Evolutionary conservation across 2,329 filamentous ascomycete genomes (phyloP).

Genomic region (Herpotrichia juniperi): DNA sequence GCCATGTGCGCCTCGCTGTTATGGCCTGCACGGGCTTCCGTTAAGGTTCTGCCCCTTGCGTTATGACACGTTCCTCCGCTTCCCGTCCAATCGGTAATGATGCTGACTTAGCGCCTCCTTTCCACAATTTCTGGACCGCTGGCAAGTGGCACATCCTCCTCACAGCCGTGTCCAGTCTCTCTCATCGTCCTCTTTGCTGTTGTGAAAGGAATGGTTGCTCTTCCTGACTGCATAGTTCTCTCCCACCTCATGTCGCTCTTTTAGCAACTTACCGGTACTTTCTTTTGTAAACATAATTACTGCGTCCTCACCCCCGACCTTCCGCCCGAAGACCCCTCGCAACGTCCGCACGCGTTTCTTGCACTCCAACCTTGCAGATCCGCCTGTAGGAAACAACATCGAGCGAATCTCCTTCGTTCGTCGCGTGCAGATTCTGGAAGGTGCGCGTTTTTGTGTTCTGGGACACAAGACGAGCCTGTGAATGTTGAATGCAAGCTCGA

Average conservation of each 20-base stretch:
- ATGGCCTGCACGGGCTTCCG: conserved; percentile 1
- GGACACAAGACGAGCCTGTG: conserved; percentile 17
- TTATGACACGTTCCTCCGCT: conserved; percentile 15
- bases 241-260: conserved; percentile 46
- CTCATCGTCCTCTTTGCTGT: conserved; percentile 26
- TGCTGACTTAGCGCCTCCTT: conserved; percentile 30
- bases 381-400: conserved; percentile 13
- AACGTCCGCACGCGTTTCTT: conserved; percentile 27
- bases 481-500: conserved; percentile 49
- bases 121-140: conserved; percentile 12
- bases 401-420: conserved; percentile 16
- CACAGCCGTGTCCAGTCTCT: conserved; percentile 13
- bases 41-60: conserved; percentile 8
- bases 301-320: conserved; percentile 22
- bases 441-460: conserved; percentile 28
- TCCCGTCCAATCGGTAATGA: conserved; percentile 24
- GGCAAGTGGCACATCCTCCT: conserved; percentile 11
- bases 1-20: conserved; percentile 4
- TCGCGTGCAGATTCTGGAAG: conserved; percentile 26
- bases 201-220: conserved; percentile 39
- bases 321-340: conserved; percentile 19
- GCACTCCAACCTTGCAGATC: conserved; percentile 13
- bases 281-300: conserved; percentile 44
- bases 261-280: conserved; percentile 38
- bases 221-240: conserved; percentile 37